Conservation (phyloP, 2,329 filamentous ascomycete species). For the Beauveria scarabaeidicola region DNA sequence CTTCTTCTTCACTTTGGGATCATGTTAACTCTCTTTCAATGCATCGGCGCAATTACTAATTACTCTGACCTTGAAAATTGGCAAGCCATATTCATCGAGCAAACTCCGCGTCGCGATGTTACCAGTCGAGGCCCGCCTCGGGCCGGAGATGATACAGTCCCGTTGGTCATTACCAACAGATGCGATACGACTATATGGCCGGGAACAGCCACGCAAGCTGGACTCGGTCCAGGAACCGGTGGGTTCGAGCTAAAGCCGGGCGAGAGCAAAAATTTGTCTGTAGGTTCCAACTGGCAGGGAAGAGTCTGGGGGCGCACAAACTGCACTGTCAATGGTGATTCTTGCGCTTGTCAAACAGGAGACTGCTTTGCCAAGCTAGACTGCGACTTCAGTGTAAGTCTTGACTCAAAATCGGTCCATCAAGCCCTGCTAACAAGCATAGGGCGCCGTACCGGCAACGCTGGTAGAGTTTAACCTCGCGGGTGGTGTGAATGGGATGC, state of each 20-base stretch:
- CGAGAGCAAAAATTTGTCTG: constrained; percentile 50
- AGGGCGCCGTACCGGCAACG: constrained; percentile 67
- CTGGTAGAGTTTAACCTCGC: constrained; percentile 74
- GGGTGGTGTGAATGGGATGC: constrained; percentile 48
- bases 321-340: constrained; percentile 63
- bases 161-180: constrained; percentile 61
- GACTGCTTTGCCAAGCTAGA: constrained; percentile 65
- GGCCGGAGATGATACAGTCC: constrained; percentile 35
- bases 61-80: constrained; percentile 8
- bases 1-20: background rate
- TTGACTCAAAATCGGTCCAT: background rate
- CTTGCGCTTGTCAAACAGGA: constrained; percentile 63
- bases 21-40: background rate
- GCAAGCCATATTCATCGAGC: constrained; percentile 21
- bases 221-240: constrained; percentile 55
- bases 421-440: background rate
- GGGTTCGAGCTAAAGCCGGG: constrained; percentile 61
- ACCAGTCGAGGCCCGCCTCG: constrained; percentile 24
- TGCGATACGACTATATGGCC: constrained; percentile 69
- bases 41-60: background rate
- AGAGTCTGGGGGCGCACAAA: constrained; percentile 79
- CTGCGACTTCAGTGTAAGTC: constrained; percentile 59
- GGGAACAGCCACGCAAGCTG: constrained; percentile 64
- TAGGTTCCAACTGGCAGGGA: constrained; percentile 69
- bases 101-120: constrained; percentile 18